Conservation (phyloP, 768 basidiomycete species). For the Russula foetens region DNA sequence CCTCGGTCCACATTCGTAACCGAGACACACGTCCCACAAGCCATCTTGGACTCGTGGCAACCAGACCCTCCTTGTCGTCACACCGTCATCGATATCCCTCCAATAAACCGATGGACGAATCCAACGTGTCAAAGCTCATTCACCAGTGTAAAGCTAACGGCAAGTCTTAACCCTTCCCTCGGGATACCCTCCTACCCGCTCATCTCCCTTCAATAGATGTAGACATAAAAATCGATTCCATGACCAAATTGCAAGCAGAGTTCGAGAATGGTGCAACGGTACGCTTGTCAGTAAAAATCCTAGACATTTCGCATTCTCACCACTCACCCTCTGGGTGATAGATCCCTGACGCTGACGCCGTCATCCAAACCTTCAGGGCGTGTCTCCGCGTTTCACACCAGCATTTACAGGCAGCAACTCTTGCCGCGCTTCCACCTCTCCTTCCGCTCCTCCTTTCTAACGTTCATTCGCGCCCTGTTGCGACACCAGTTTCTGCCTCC, state of each 20-base stretch:
- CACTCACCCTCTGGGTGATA: constrained; percentile 24
- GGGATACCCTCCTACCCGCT: background rate
- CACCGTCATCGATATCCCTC: background rate
- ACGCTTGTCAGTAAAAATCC: constrained; percentile 18
- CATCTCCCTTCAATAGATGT: constrained; percentile 43
- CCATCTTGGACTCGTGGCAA: background rate
- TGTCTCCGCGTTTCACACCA: constrained; percentile 77
- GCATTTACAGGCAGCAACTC: constrained; percentile 69
- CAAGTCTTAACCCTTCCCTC: constrained; percentile 11
- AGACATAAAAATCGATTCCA: constrained; percentile 73
- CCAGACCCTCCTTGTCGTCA: background rate
- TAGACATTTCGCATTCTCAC: background rate
- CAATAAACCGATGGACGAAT: constrained; percentile 24
- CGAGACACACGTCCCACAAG: background rate
- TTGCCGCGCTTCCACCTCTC: constrained; percentile 59
- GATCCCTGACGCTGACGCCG: constrained; percentile 65
- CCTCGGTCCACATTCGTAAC: background rate
- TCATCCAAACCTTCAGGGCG: constrained; percentile 61
- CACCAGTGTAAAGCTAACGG: constrained; percentile 28
- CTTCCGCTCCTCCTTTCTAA: constrained; percentile 54
- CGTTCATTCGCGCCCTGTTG: constrained; percentile 21
- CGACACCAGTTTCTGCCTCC: constrained; percentile 39
- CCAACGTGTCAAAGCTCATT: constrained; percentile 25
- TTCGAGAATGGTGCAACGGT: constrained; percentile 71
- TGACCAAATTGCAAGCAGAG: constrained; percentile 67